phyloP scores from a whole-genome alignment of 345 rosid genomes.

The Brassica rapa region DNA sequence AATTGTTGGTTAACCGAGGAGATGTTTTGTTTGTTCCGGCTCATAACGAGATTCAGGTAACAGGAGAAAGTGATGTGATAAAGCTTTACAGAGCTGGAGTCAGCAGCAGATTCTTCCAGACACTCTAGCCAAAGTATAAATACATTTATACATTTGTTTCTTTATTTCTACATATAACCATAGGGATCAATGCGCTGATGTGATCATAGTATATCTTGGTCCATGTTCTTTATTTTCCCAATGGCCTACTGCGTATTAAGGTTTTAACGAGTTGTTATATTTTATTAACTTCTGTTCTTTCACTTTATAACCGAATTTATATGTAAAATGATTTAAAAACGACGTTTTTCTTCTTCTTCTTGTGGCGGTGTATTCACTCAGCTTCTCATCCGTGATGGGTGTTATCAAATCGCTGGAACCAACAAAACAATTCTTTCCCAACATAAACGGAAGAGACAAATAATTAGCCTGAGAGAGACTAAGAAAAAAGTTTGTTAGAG shows the following conservation, averaged over 20 bases:
- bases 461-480: background rate
- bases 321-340: constrained; percentile 3
- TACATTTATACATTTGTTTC: background rate
- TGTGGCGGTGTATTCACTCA: background rate
- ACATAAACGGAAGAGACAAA: background rate
- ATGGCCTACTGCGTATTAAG: background rate
- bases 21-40: constrained; percentile 88
- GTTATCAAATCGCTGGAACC: background rate
- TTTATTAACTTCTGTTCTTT: background rate
- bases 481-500: background rate
- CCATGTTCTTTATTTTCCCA: background rate
- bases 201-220: background rate
- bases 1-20: constrained; percentile 54
- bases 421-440: background rate
- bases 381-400: background rate
- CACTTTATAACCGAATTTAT: background rate
- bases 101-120: constrained; percentile 65
- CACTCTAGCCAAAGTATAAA: background rate
- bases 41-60: constrained; percentile 49
- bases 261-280: background rate
- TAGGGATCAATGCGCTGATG: background rate
- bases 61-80: constrained; percentile 52
- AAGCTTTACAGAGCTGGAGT: constrained; percentile 84
- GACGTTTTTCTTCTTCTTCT: background rate
- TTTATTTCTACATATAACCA: background rate